Base-by-base conservation (phyloP, 345 rosid species). In the Pistacia vera region DNA sequence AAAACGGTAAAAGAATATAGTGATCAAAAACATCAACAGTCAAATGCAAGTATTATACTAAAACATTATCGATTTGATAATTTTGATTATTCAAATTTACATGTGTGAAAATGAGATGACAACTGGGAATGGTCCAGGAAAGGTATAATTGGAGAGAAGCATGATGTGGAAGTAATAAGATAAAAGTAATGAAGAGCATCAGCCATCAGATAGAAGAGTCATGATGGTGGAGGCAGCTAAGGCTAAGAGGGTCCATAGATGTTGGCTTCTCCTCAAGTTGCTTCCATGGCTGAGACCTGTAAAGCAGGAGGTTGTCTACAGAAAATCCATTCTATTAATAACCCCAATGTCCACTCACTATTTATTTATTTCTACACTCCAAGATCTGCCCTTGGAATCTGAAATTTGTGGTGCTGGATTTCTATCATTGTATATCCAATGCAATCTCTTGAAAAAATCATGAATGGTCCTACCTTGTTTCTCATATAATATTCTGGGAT, bases 331-430 rank as follows among this genome's bases (percentile, higher is more conserved):
- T 48, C 60, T 48, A 30, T 28, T 58, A 20, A 68, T 38, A 13
- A 16, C 57, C 1, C 12, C 4, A 54, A 18, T 54, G 44, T 14
- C 3, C n/a, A 20, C 74, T 22, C 70, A 66, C 30, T 18, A n/a
- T 62, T 48, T 69, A 9, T n/a, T 55, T 51, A 30, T 68, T 2
- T 69, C 51, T 38, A 35, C 56, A 3, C 12, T 55, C 52, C 65
- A 56, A 58, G 88, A 86, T 82, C 84, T 73, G 81, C 83, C 77
- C 85, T 82, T 72, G 88, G 81, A 75, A 79, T 79, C 75, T 77
- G 86, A 59, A 70, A 59, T 46, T 76, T 3, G 46, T 70, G 63
- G 28, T 59, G 81, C 70, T 64, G 73, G 77, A 35, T 54, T 72
- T 46, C 58, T 54, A 38, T 57, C 59, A 68, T 68, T 51, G 28